These are phyloP conservation scores for Chiua virens DNA, from an alignment of 768 basidiomycete species.

Conservation along the genomic window DNA sequence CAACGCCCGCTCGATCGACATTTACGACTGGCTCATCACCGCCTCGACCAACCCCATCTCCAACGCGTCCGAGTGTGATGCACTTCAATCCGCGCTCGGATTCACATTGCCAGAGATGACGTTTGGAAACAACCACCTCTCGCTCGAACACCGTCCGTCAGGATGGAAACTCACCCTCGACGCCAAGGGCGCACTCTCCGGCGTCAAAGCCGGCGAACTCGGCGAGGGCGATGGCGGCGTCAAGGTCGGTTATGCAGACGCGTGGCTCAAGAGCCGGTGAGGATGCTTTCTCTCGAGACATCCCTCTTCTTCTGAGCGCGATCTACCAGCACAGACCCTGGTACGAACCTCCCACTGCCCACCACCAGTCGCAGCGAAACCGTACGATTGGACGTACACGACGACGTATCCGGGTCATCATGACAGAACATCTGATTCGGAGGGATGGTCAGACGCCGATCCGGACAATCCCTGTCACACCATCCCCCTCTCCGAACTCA, in stretches of 20 bases:
- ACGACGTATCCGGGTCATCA: slow-evolving; percentile 76
- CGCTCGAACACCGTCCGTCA: slow-evolving; percentile 61
- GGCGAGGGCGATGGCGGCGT: slow-evolving; percentile 86
- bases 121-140: slow-evolving; percentile 81
- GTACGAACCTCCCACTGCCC: slow-evolving; percentile 65
- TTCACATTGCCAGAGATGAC: slow-evolving; percentile 96
- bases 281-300: background rate
- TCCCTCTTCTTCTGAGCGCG: slow-evolving; percentile 21
- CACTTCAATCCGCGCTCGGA: slow-evolving; percentile 59
- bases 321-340: slow-evolving; percentile 60
- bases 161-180: slow-evolving; percentile 69
- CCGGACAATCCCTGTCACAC: slow-evolving; percentile 53
- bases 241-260: slow-evolving; percentile 92
- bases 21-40: slow-evolving; percentile 68
- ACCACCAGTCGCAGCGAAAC: slow-evolving; percentile 74
- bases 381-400: slow-evolving; percentile 98
- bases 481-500: slow-evolving; percentile 85
- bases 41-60: slow-evolving; percentile 78
- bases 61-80: slow-evolving; percentile 72
- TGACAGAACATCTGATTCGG: slow-evolving; percentile 7
- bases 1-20: slow-evolving; percentile 65
- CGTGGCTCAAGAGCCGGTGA: slow-evolving; percentile 89
- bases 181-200: slow-evolving; percentile 62
- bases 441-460: slow-evolving; percentile 56
- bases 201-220: slow-evolving; percentile 75